A percentile compares a stretch with the other conserved stretches of the same genome.
Evolutionary conservation across 108 stramenopile species (phyloP).

Genomic region (Parmales sp.): DNA sequence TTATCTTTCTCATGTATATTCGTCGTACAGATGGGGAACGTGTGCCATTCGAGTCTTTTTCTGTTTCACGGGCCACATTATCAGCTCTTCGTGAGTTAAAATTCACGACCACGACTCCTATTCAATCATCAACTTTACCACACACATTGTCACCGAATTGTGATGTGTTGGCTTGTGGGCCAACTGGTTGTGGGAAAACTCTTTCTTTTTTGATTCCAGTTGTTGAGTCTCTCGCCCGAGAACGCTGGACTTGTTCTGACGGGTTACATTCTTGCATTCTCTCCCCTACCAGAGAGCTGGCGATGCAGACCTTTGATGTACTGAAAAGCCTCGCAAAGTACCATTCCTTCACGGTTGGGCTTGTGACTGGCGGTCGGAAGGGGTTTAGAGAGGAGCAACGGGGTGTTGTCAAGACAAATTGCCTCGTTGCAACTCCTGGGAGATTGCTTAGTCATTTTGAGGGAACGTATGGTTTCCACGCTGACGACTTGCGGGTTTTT

Average conservation of each 20-base stretch:
- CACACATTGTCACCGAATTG: conserved; percentile 82
- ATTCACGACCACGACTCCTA: conserved; percentile 78
- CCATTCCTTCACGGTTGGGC: conserved; percentile 83
- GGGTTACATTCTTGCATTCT: conserved; percentile 90
- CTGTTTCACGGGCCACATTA: too few relatives aligned
- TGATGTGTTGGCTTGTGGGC: conserved; percentile 87
- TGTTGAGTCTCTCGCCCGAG: conserved; percentile 69
- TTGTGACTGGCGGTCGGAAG: conserved; percentile 92
- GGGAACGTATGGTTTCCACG: conserved; percentile 89
- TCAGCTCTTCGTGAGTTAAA: not conserved
- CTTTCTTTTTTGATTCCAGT: conserved; percentile 78
- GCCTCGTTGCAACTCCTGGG: conserved; percentile 92
- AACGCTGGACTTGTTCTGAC: conserved; percentile 60
- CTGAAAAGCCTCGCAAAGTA: conserved; percentile 67
- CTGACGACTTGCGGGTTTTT: conserved; percentile 66
- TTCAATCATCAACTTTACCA: conserved; percentile 82
- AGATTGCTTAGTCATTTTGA: conserved; percentile 94
- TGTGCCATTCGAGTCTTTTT: too few relatives aligned
- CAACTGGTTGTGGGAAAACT: conserved; percentile 87
- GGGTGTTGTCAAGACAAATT: conserved; percentile 69
- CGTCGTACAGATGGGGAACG: too few relatives aligned
- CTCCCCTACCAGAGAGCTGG: conserved; percentile 96
- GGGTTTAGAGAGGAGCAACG: conserved; percentile 84
- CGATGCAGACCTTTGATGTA: conserved; percentile 95
- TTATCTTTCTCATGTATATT: too few relatives aligned